phyloP scores from a whole-genome alignment of 2,329 filamentous ascomycete genomes.

The Xylaria digitata region DNA sequence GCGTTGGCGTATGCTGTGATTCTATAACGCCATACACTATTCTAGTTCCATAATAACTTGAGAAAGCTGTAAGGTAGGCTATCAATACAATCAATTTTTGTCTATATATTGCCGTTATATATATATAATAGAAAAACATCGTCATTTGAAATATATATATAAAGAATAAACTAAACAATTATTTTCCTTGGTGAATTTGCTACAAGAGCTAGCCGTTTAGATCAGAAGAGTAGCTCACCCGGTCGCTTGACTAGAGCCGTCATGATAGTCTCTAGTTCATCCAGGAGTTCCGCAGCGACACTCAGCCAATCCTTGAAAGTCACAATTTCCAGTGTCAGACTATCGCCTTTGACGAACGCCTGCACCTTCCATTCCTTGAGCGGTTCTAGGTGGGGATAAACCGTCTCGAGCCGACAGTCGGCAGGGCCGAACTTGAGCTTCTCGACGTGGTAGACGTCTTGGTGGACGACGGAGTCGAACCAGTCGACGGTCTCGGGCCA shows the following conservation, averaged over 20 bases:
- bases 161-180: not conserved
- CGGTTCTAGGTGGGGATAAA: constrained; percentile 68
- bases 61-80: no score
- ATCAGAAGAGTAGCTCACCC: constrained; percentile 48
- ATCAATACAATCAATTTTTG: no score
- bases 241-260: constrained; percentile 54
- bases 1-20: no score
- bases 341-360: constrained; percentile 65
- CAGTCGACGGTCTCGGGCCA: constrained; percentile 57
- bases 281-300: constrained; percentile 63
- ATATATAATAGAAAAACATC: not conserved
- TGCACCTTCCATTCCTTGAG: constrained; percentile 70
- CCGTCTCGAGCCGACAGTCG: constrained; percentile 63
- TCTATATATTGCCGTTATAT: not conserved
- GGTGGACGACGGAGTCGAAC: constrained; percentile 69
- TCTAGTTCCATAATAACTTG: no score
- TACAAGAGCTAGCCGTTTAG: not conserved
- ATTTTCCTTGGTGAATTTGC: not conserved
- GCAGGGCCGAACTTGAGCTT: constrained; percentile 56
- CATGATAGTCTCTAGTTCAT: constrained; percentile 59
- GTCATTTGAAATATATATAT: not conserved
- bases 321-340: constrained; percentile 67
- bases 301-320: constrained; percentile 67
- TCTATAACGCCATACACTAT: no score
- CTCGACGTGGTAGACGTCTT: constrained; percentile 72